These are phyloP conservation scores for Mortierella sp. DNA, from an alignment of 371 early-diverging fungal genomes.

Conservation along the genomic window DNA sequence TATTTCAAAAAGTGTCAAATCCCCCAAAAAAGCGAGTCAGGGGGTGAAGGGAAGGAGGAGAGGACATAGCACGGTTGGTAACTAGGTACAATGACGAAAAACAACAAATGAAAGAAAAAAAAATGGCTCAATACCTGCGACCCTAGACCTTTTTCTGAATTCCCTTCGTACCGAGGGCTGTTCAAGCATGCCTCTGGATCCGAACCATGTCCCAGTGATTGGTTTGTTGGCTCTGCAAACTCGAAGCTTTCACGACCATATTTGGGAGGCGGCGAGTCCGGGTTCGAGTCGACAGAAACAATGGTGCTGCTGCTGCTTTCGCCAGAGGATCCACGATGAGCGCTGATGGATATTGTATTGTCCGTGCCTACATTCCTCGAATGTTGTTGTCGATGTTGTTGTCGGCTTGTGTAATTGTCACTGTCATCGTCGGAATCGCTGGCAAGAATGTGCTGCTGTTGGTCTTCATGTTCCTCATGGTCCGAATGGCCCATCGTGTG, in stretches of 20 bases:
- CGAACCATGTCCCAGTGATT: not conserved
- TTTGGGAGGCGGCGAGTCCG: constrained; percentile 21
- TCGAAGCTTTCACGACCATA: constrained; percentile 35
- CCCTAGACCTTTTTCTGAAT: constrained; percentile 31
- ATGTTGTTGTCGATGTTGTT: not conserved
- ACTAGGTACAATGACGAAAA: too few relatives aligned
- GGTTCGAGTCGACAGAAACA: constrained; percentile 15
- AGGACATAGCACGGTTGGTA: too few relatives aligned
- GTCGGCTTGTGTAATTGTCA: constrained; percentile 2
- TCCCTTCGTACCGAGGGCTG: constrained; percentile 4
- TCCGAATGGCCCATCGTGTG: not conserved
- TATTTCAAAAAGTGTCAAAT: too few relatives aligned
- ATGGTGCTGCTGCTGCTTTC: constrained; percentile 27
- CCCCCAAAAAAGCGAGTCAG: too few relatives aligned
- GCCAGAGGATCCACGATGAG: constrained; percentile 8
- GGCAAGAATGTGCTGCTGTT: constrained; percentile 6
- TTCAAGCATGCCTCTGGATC: constrained; percentile 15
- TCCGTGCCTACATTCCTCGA: not conserved
- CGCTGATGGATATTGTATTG: not conserved
- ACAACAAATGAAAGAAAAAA: too few relatives aligned
- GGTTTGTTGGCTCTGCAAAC: constrained; percentile 27
- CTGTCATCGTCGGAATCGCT: constrained; percentile 21
- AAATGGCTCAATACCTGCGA: constrained; percentile 35
- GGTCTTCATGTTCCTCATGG: not conserved
- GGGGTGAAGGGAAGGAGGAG: too few relatives aligned